A percentile compares a stretch with the other conserved stretches of the same genome.
Evolutionary conservation across 164 flowering plant genomes (phyloP).

Genomic region (Saururus chinensis): DNA sequence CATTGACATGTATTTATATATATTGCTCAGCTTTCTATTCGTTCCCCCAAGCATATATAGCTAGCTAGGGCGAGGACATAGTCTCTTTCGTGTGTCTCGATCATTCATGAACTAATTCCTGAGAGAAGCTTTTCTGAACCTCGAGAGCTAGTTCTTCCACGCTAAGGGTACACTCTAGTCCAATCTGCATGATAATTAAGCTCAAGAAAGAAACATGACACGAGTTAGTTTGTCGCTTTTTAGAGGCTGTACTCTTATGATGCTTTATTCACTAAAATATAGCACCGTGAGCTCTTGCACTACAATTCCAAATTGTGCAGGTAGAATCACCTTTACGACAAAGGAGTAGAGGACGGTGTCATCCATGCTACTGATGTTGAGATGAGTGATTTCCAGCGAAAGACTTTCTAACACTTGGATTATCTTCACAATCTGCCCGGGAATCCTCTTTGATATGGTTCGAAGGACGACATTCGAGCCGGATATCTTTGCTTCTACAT

Average conservation of each 20-base stretch:
- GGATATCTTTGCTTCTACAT: conserved; percentile 83
- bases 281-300: too few species aligned
- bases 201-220: neutral
- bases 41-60: too few species aligned
- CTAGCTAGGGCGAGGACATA: neutral
- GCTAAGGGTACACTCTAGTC: conserved; percentile 75
- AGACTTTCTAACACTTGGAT: conserved; percentile 51
- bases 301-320: too few species aligned
- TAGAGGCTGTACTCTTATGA: too few species aligned
- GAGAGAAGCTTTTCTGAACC: conserved; percentile 68
- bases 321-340: conserved; percentile 78
- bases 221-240: neutral
- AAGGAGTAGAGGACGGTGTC: conserved; percentile 85
- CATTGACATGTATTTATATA: too few species aligned
- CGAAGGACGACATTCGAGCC: conserved; percentile 73
- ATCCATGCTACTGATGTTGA: conserved; percentile 89
- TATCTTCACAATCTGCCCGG: conserved; percentile 65
- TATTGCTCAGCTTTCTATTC: too few species aligned
- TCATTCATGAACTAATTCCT: conserved; percentile 1
- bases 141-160: conserved; percentile 75
- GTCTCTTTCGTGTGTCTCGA: neutral
- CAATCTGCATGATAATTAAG: conserved; percentile 40
- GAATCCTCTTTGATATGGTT: conserved; percentile 42
- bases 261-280: too few species aligned
- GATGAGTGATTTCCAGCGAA: conserved; percentile 66